Evolutionary conservation across 352 stramenopile species (phyloP).

Genomic region (Plasmopara viticola): DNA sequence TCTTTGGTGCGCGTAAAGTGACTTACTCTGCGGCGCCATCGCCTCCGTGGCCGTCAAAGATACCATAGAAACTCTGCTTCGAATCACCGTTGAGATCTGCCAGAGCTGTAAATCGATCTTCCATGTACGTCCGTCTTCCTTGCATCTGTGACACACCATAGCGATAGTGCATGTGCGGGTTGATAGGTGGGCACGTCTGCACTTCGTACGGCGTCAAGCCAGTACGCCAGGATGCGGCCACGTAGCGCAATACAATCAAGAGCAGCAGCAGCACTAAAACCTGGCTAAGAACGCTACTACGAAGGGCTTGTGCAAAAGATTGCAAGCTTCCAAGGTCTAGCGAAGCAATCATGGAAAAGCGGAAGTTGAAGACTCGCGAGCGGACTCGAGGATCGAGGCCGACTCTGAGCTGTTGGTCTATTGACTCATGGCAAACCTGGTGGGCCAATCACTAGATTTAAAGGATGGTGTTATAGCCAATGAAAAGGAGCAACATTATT

Average conservation of each 20-base stretch:
- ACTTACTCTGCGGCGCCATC: conserved; percentile 80
- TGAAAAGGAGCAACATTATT: background rate
- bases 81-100: conserved; percentile 73
- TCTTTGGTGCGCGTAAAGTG: background rate
- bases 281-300: conserved; percentile 61
- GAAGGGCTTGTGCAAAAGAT: conserved; percentile 48
- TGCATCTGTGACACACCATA: conserved; percentile 83
- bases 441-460: conserved; percentile 11
- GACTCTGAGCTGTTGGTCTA: no score
- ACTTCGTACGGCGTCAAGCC: conserved; percentile 56
- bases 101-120: conserved; percentile 81
- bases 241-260: conserved; percentile 49
- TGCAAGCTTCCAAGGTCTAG: conserved; percentile 64
- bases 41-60: conserved; percentile 92
- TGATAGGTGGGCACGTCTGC: conserved; percentile 66
- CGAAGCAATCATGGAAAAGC: conserved; percentile 36
- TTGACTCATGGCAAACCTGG: background rate
- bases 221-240: conserved; percentile 49
- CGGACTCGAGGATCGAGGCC: no score
- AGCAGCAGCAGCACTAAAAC: conserved; percentile 52
- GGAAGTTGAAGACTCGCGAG: conserved; percentile 1
- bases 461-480: conserved; percentile 5
- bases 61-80: conserved; percentile 85
- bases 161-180: conserved; percentile 67
- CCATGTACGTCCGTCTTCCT: conserved; percentile 86